Evolutionary conservation across 2,329 filamentous ascomycete species (phyloP).

Genomic region (Aspergillus persii): DNA sequence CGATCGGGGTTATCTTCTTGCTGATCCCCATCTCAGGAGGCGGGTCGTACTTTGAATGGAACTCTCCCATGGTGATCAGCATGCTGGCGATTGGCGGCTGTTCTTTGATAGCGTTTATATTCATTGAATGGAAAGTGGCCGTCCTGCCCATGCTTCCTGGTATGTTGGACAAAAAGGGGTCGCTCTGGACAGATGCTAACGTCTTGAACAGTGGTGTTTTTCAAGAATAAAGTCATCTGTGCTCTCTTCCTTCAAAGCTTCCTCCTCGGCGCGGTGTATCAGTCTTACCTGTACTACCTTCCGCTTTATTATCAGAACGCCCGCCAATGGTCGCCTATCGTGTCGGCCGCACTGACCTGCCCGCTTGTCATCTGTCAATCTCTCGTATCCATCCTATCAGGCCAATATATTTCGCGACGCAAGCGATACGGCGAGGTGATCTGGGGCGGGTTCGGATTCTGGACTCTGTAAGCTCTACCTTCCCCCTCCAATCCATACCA

Average conservation of each 20-base stretch:
- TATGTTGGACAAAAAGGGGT: conserved; percentile 16
- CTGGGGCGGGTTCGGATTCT: conserved; percentile 47
- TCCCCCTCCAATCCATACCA: too few relatives aligned
- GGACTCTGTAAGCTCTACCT: conserved; percentile 42
- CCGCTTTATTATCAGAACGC: conserved; percentile 63
- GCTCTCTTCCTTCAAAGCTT: conserved; percentile 60
- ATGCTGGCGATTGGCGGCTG: conserved; percentile 55
- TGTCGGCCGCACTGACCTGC: conserved; percentile 53
- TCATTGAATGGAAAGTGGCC: conserved; percentile 57
- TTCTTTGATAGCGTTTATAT: conserved; percentile 49
- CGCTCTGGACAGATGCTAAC: conserved; percentile 5
- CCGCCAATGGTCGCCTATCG: conserved; percentile 43
- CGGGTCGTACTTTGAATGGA: conserved; percentile 57
- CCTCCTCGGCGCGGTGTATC: conserved; percentile 60
- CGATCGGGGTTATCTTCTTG: conserved; percentile 57
- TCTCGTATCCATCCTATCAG: conserved; percentile 41
- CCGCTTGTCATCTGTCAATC: conserved; percentile 51
- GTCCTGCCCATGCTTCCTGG: conserved; percentile 58
- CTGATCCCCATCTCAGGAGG: conserved; percentile 64
- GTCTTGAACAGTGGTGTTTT: conserved; percentile 43
- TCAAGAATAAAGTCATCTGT: conserved; percentile 53
- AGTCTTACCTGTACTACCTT: conserved; percentile 59
- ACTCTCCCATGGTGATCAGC: conserved; percentile 57
- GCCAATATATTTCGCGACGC: conserved; percentile 57
- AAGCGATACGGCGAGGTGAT: conserved; percentile 61